These are phyloP conservation scores for Neurospora cerealis DNA, from an alignment of 495 filamentous ascomycete genomes.

Conservation along the genomic window DNA sequence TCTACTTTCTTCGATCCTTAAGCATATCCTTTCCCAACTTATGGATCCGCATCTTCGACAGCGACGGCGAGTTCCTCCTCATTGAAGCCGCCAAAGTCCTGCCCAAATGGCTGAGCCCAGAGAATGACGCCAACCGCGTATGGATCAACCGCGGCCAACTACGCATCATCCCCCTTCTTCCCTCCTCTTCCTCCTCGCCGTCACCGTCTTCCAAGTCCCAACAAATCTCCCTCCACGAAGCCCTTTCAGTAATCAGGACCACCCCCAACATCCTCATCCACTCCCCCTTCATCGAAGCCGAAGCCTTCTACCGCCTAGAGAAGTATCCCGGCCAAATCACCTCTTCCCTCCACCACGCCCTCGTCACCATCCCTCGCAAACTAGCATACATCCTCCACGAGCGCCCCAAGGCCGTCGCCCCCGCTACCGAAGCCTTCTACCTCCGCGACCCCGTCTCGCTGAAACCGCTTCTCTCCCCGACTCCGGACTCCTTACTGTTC, in stretches of 20 bases:
- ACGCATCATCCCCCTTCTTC: constrained; percentile 53
- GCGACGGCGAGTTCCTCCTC: constrained; percentile 89
- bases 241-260: constrained; percentile 45
- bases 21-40: constrained; percentile 61
- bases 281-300: constrained; percentile 64
- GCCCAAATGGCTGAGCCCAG: constrained; percentile 86
- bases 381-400: constrained; percentile 72
- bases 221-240: constrained; percentile 45
- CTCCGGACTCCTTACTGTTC: constrained; percentile 37
- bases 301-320: constrained; percentile 78
- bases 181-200: constrained; percentile 2
- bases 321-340: constrained; percentile 70
- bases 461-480: constrained; percentile 50
- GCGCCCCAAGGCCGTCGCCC: constrained; percentile 61
- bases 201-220: constrained; percentile 25
- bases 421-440: constrained; percentile 87
- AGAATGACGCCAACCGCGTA: constrained; percentile 75
- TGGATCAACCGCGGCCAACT: constrained; percentile 73
- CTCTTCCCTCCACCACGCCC: constrained; percentile 59
- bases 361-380: constrained; percentile 66
- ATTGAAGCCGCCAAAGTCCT: constrained; percentile 86
- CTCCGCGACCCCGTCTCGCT: constrained; percentile 75
- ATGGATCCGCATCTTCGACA: constrained; percentile 76
- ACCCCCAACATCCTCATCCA: constrained; percentile 47
- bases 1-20: constrained; percentile 75